Conservation (phyloP, 1,284 basidiomycete species). For the Thelephora terrestris region DNA sequence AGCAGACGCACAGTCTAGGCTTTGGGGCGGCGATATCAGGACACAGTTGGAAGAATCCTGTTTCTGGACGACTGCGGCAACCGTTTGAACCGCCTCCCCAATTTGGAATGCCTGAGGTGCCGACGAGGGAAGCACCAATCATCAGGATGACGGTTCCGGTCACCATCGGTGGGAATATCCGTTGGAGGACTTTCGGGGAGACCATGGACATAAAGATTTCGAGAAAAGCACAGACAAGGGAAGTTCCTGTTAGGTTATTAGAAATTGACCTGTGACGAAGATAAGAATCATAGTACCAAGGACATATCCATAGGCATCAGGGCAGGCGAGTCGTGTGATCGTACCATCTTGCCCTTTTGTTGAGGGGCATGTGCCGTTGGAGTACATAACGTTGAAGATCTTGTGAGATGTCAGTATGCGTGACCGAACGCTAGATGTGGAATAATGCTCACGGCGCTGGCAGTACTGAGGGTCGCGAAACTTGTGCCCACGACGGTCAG, state of each 20-base stretch:
- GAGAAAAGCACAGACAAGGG: constrained; percentile 70
- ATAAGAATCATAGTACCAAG: constrained; percentile 36
- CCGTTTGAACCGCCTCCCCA: constrained; percentile 79
- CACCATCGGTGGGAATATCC: constrained; percentile 75
- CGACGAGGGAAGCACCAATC: constrained; percentile 71
- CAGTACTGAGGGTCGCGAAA: constrained; percentile 74
- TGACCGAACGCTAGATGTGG: background rate
- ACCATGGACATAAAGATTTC: constrained; percentile 75
- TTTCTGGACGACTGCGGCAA: constrained; percentile 47
- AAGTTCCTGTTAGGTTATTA: constrained; percentile 41
- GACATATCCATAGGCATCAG: constrained; percentile 72
- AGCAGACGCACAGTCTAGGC: constrained; percentile 29
- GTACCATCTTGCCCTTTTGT: constrained; percentile 50
- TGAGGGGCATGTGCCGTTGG: constrained; percentile 67
- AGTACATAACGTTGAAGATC: constrained; percentile 68
- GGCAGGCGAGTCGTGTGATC: constrained; percentile 53
- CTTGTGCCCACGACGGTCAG: constrained; percentile 81
- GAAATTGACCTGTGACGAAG: background rate
- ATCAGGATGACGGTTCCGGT: constrained; percentile 69
- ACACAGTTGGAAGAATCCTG: constrained; percentile 61
- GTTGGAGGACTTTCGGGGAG: constrained; percentile 50
- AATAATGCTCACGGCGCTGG: constrained; percentile 40
- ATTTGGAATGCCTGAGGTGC: constrained; percentile 63
- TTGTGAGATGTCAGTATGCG: constrained; percentile 4
- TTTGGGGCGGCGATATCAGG: constrained; percentile 57